Evolutionary conservation across 129 eudicot genomes (phyloP).

Genomic region (Rutidosis leptorrhynchoides): DNA sequence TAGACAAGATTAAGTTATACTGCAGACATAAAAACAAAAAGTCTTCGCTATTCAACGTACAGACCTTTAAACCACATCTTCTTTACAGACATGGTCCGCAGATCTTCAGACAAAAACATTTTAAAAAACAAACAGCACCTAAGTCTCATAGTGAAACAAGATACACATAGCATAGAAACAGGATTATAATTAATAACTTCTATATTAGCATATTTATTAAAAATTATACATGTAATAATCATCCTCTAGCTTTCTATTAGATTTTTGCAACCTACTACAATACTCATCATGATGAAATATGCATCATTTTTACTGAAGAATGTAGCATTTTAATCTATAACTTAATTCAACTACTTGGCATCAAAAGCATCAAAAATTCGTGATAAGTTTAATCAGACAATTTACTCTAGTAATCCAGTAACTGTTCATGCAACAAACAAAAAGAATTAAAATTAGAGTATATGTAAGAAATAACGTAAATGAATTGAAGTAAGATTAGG

Average conservation of each 20-base stretch:
- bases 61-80: no score
- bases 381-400: not conserved
- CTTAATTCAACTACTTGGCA: no score
- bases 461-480: not conserved
- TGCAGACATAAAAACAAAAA: no score
- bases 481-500: constrained; percentile 23
- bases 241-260: not conserved
- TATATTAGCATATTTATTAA: not conserved
- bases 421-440: not conserved
- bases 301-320: not conserved
- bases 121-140: no score
- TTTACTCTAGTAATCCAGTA: not conserved
- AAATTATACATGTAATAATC: not conserved
- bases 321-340: no score
- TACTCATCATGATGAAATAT: not conserved
- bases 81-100: no score
- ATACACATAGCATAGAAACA: constrained; percentile 9
- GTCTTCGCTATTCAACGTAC: no score
- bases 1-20: no score
- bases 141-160: constrained; percentile 1
- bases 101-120: no score
- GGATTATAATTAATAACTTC: not conserved
- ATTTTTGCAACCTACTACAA: not conserved
- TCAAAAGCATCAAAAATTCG: not conserved
- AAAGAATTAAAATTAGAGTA: not conserved